Base-by-base conservation (phyloP, 257 asterid genomes). In the Oldenlandia corymbosa region DNA sequence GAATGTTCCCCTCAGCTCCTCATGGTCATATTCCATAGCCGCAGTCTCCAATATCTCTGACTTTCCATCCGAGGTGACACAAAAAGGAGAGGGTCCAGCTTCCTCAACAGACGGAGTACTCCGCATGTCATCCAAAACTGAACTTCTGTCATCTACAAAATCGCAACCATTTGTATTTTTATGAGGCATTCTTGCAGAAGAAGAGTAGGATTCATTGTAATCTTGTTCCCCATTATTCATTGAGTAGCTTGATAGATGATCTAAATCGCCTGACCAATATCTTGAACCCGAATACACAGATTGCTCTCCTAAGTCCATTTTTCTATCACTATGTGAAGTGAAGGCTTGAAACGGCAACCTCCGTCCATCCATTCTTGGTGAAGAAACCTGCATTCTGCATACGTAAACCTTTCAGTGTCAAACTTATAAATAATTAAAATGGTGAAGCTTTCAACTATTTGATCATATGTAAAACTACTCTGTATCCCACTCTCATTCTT, bases 61-160 rank as follows among this genome's bases (percentile, higher is more conserved):
- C 77, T 76, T 82, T 74, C 71, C 86, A 67, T 87, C 80, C 80
- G 87, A 80, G 7, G 81, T 71, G 74, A 72, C 83, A 64, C 76
- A 77, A 28, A 90, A 80, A 53, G 90, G 78, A 68, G 73, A 70
- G 73, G 74, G 72, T 54, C 69, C 74, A 73, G 74, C 79, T 65
- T 73, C 87, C 75, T 81, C 91, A 52, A 69, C 85, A 16, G 80
- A 79, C 60, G 68, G 65, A 71, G 67, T 71, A 64, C 61, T 76
- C 58, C 43, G 75, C 67, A 60, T 64, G 69, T 77, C 82, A 70
- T 76, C 88, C 21, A 56, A 68, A 73, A 76, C 79, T 23, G 80
- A 69, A 69, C 59, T 57, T 66, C 76, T 81, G 71, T 77, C 90
- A 58, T 65, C 78, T n/a, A 73, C 71, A 66, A 70, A 83, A 75